Percentiles rank a stretch among this genome's conserved stretches.
These are phyloP conservation scores for Sclerotinia subarctica DNA, from an alignment of 2,329 filamentous ascomycete species.

Conservation along the genomic window DNA sequence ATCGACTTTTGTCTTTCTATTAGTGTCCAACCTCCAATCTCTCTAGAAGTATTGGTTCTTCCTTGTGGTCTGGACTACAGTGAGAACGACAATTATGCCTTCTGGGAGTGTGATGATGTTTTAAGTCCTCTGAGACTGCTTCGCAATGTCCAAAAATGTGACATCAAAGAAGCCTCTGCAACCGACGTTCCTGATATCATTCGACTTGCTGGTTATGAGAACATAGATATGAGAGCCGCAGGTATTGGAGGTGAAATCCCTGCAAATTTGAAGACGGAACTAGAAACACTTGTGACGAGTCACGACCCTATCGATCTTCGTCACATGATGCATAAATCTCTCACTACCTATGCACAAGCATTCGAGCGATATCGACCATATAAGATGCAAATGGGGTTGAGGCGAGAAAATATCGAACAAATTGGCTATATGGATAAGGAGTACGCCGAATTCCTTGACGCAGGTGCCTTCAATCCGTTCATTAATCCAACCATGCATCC, in stretches of 20 bases:
- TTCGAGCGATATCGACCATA: slow-evolving; percentile 20
- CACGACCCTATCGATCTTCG: neutral
- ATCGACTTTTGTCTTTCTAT: neutral
- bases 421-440: neutral
- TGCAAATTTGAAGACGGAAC: neutral
- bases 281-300: neutral
- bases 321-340: slow-evolving; percentile 12
- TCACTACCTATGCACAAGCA: slow-evolving; percentile 16
- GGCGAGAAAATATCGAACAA: neutral
- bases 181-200: slow-evolving; percentile 11
- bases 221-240: neutral
- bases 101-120: neutral
- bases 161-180: neutral
- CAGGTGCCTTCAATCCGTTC: neutral
- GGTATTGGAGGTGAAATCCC: neutral
- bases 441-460: neutral
- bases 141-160: neutral
- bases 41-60: neutral
- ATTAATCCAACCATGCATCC: slow-evolving; percentile 11
- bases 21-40: neutral
- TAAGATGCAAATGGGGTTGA: slow-evolving; percentile 19
- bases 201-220: neutral
- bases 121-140: slow-evolving; percentile 9
- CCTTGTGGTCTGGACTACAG: neutral
- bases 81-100: neutral